Percentiles rank a stretch among this genome's conserved stretches.
These are phyloP conservation scores for Agarophyton chilense DNA, from an alignment of 23 red algal species.

Conservation along the genomic window DNA sequence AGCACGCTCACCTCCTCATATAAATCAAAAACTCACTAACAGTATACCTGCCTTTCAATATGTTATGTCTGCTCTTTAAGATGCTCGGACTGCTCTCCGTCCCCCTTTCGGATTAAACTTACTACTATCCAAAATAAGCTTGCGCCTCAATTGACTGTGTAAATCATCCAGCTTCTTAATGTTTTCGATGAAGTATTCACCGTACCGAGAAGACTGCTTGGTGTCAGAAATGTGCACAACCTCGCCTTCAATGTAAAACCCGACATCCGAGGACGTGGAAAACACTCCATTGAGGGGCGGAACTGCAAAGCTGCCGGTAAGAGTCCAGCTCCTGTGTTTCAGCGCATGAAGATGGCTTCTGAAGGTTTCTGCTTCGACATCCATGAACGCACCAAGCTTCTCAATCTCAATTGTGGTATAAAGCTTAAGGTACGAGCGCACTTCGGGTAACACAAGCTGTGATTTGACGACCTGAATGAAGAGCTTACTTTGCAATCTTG, in stretches of 20 bases:
- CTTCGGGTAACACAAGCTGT: conserved; percentile 75
- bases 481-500: conserved; percentile 65
- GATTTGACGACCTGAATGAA: conserved; percentile 91
- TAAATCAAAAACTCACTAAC: conserved; percentile 34
- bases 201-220: conserved; percentile 65
- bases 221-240: conserved; percentile 86
- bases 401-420: conserved; percentile 92
- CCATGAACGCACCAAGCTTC: conserved; percentile 94
- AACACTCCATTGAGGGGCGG: conserved; percentile 71
- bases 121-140: background rate
- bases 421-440: conserved; percentile 89
- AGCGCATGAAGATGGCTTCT: conserved; percentile 77
- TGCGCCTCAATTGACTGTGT: conserved; percentile 58
- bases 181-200: conserved; percentile 92
- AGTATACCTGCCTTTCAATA: background rate
- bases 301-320: conserved; percentile 36
- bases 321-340: conserved; percentile 89
- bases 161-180: conserved; percentile 81
- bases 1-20: conserved; percentile 53
- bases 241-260: conserved; percentile 82
- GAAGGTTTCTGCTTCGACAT: conserved; percentile 70
- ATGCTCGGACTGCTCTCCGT: conserved; percentile 1
- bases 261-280: conserved; percentile 65
- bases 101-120: background rate
- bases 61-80: background rate